These are phyloP conservation scores for Hypoxylon fragiforme DNA, from an alignment of 495 filamentous ascomycete genomes.

Conservation along the genomic window DNA sequence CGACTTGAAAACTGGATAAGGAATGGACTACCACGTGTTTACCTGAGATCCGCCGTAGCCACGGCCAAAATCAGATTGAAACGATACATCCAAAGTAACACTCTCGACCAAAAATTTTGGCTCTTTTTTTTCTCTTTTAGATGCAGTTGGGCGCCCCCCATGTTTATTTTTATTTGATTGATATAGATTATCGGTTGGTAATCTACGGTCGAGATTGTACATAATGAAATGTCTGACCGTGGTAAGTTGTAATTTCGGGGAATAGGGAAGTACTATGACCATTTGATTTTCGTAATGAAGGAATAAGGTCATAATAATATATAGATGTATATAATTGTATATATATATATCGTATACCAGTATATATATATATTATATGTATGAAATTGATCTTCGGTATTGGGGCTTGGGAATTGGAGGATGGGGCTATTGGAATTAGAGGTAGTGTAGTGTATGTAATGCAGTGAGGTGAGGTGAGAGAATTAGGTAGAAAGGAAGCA, in stretches of 20 bases:
- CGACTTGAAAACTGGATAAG: conserved; percentile 29
- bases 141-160: conserved; percentile 28
- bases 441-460: no score
- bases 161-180: conserved; percentile 22
- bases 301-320: no score
- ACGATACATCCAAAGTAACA: conserved; percentile 33
- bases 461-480: no score
- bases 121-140: conserved; percentile 15
- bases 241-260: conserved; percentile 34
- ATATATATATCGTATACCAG: no score
- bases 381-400: no score
- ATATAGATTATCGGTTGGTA: conserved; percentile 34
- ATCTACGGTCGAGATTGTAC: conserved; percentile 30
- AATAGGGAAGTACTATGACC: conserved; percentile 13
- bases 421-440: no score
- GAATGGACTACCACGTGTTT: conserved; percentile 35
- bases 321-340: no score
- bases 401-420: no score
- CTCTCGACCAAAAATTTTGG: no score
- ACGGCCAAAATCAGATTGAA: conserved; percentile 38
- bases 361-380: no score
- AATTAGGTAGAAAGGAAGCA: no score
- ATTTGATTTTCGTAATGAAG: conserved; percentile 12
- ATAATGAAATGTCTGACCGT: conserved; percentile 27
- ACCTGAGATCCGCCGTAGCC: conserved; percentile 43